Percentiles rank a stretch among this genome's conserved stretches.
These are phyloP conservation scores for Eruca vesicaria DNA, from an alignment of 441 rosid genomes.

Conservation along the genomic window DNA sequence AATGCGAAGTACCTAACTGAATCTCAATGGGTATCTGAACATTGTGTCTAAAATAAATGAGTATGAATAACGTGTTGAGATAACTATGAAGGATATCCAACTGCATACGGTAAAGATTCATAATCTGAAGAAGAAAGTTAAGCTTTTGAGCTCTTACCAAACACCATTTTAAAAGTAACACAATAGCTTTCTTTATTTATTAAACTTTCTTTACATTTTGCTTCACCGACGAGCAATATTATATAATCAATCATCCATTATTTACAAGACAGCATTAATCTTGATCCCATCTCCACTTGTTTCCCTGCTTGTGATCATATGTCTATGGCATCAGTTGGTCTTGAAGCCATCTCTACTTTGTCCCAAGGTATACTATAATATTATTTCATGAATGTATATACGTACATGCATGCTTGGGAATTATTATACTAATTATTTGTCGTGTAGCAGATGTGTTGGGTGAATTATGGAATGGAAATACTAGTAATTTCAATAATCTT, in stretches of 20 bases:
- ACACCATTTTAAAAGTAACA: neutral
- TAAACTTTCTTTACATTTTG: constrained; percentile 16
- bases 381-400: neutral
- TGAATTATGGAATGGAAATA: constrained; percentile 13
- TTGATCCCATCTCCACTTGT: no score
- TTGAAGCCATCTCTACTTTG: constrained; percentile 19
- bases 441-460: constrained; percentile 12
- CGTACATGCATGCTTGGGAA: neutral
- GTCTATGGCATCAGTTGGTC: constrained; percentile 15
- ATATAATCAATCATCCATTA: constrained; percentile 6
- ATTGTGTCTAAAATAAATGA: no score
- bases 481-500: neutral
- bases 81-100: neutral
- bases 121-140: neutral
- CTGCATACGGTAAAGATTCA: neutral
- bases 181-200: constrained; percentile 1
- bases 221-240: constrained; percentile 8
- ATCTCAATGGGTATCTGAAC: no score
- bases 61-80: neutral
- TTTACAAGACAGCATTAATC: no score
- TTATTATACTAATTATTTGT: neutral
- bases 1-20: no score
- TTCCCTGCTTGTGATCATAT: constrained; percentile 10
- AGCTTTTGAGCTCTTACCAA: neutral
- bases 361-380: constrained; percentile 17